phyloP scores from a whole-genome alignment of 495 filamentous ascomycete species.

The Talaromyces thailandensis region DNA sequence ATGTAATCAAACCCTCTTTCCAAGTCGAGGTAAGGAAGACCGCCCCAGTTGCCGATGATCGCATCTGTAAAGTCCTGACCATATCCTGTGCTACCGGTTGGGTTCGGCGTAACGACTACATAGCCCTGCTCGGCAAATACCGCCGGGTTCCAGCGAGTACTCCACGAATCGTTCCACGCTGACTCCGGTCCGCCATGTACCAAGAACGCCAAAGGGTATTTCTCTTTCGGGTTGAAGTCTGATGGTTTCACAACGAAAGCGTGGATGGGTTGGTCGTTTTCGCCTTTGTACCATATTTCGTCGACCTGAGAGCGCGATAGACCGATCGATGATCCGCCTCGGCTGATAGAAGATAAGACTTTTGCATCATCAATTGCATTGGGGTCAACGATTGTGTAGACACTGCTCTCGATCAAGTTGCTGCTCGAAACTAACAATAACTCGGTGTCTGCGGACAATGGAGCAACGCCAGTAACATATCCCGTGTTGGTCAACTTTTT shows the following conservation, averaged over 20 bases:
- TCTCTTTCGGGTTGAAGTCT: conserved; percentile 58
- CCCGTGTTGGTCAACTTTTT: conserved; percentile 51
- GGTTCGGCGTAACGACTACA: conserved; percentile 79
- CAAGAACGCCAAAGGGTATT: conserved; percentile 74
- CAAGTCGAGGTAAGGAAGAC: conserved; percentile 70
- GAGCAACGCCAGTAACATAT: conserved; percentile 47
- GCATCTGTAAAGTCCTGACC: conserved; percentile 72
- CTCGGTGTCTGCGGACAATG: conserved; percentile 35
- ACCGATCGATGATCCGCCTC: conserved; percentile 61
- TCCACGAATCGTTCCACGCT: conserved; percentile 77
- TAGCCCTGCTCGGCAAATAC: conserved; percentile 90
- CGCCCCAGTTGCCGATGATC: conserved; percentile 72
- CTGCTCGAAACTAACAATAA: conserved; percentile 56
- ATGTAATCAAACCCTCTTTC: conserved; percentile 73
- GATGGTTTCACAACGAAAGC: conserved; percentile 77
- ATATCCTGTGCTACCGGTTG: conserved; percentile 79
- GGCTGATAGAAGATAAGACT: conserved; percentile 56
- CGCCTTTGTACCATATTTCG: conserved; percentile 64
- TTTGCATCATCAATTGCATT: conserved; percentile 27
- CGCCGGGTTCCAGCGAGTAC: conserved; percentile 84
- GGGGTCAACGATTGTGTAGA: conserved; percentile 53
- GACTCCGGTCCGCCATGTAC: conserved; percentile 89
- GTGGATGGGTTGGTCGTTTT: conserved; percentile 57
- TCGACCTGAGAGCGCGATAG: conserved; percentile 51
- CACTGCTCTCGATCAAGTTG: conserved; percentile 60